Percentiles rank a stretch among this genome's conserved stretches.
These are phyloP conservation scores for Gossypium laxum DNA, from an alignment of 441 rosid genomes.

Conservation along the genomic window DNA sequence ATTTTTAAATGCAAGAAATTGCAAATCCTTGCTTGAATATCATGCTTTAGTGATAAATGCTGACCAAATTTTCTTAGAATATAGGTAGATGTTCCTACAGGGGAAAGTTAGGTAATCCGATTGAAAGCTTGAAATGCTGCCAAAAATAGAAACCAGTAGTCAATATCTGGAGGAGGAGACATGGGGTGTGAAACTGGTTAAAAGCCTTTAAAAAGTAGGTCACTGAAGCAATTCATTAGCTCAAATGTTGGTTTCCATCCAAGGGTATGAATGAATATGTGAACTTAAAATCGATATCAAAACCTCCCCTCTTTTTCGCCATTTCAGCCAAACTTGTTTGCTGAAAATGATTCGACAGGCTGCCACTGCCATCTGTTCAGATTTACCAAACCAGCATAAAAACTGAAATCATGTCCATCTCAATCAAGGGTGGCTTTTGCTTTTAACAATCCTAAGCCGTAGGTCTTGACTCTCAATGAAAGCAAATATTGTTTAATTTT, in stretches of 20 bases:
- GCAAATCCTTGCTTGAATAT: not conserved
- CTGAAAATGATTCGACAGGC: not conserved
- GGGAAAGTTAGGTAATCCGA: not conserved
- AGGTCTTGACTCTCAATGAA: too few species aligned
- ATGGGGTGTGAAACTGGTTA: not conserved
- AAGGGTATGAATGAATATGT: not conserved
- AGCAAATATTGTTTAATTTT: too few species aligned
- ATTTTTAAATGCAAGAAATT: too few species aligned
- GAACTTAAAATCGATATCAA: not conserved
- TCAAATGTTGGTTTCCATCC: not conserved
- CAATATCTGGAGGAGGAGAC: not conserved
- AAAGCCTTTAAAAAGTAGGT: not conserved
- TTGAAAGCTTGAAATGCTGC: not conserved
- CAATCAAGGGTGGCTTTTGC: too few species aligned
- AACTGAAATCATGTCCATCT: slow-evolving; percentile 25
- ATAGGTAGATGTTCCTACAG: not conserved
- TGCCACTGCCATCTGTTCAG: not conserved
- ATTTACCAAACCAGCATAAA: not conserved
- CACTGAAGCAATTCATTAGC: not conserved
- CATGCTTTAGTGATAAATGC: not conserved
- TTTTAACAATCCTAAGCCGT: too few species aligned
- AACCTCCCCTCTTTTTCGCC: not conserved
- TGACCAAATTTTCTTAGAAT: not conserved
- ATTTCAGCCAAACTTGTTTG: not conserved
- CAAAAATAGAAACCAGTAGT: not conserved